phyloP scores from a whole-genome alignment of 805 yeast genomes.

The Cyberlindnera mississippiensis region DNA sequence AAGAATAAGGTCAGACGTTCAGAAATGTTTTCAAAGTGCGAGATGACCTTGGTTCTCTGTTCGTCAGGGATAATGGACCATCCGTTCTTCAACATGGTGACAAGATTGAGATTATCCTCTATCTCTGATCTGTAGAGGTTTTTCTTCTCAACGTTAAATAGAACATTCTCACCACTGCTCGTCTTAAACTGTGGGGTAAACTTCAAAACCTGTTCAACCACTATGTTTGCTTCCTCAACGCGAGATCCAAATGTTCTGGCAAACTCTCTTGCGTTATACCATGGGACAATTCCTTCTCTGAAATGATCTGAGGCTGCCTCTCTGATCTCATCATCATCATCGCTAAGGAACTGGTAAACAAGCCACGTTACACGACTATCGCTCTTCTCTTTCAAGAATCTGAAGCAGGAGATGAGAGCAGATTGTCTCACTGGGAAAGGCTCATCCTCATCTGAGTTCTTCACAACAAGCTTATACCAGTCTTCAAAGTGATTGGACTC shows the following conservation, averaged over 20 bases:
- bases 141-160: constrained; percentile 65
- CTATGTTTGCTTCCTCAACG: constrained; percentile 8
- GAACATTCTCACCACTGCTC: constrained; percentile 29
- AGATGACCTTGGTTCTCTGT: neutral
- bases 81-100: constrained; percentile 20
- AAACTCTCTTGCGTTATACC: constrained; percentile 30
- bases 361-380: constrained; percentile 24
- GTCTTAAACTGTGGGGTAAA: constrained; percentile 19
- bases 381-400: constrained; percentile 20
- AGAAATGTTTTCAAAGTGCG: constrained; percentile 1
- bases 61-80: constrained; percentile 3
- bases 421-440: constrained; percentile 45
- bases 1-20: constrained; percentile 3
- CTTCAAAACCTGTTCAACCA: constrained; percentile 14
- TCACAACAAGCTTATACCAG: constrained; percentile 13
- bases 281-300: constrained; percentile 34
- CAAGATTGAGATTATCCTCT: constrained; percentile 25
- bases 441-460: constrained; percentile 35
- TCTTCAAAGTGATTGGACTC: constrained; percentile 28
- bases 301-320: constrained; percentile 41
- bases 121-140: constrained; percentile 60
- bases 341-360: constrained; percentile 43
- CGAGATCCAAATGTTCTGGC: constrained; percentile 9
- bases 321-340: constrained; percentile 67
- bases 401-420: constrained; percentile 40